A percentile compares a stretch with the other conserved stretches of the same genome.
Conservation (phyloP, 495 filamentous ascomycete genomes). For the Hypoxylon crocopeplum region DNA sequence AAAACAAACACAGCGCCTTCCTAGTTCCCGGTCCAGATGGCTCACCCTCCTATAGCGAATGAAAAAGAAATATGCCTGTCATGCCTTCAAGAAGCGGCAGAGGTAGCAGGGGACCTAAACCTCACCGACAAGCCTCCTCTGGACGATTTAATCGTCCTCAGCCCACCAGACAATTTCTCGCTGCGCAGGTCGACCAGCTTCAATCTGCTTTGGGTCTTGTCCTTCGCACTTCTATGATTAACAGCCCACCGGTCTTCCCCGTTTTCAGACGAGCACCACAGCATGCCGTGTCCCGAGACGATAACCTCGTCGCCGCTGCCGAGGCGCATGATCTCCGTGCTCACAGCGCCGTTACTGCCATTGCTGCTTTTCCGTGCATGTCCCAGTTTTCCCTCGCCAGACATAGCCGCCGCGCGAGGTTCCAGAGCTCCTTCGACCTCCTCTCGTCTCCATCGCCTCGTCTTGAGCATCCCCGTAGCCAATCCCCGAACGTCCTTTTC, state of each 20-base stretch:
- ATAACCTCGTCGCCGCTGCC: slow-evolving; percentile 44
- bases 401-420: too few relatives aligned
- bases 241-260: slow-evolving; percentile 11
- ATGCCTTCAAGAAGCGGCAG: not conserved
- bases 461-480: slow-evolving; percentile 55
- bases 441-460: slow-evolving; percentile 49
- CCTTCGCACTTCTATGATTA: not conserved
- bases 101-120: slow-evolving; percentile 11
- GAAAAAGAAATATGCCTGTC: not conserved
- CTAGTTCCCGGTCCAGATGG: not conserved
- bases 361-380: slow-evolving; percentile 16
- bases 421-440: slow-evolving; percentile 50
- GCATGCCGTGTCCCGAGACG: slow-evolving; percentile 35
- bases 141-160: slow-evolving; percentile 21
- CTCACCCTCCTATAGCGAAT: not conserved
- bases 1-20: not conserved
- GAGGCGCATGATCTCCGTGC: slow-evolving; percentile 42
- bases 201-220: not conserved
- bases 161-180: slow-evolving; percentile 22
- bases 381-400: slow-evolving; percentile 6
- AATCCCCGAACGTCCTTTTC: slow-evolving; percentile 65
- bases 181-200: slow-evolving; percentile 14
- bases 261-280: slow-evolving; percentile 25
- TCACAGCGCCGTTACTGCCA: slow-evolving; percentile 7
- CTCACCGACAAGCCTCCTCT: slow-evolving; percentile 11